Base-by-base conservation (phyloP, 2,329 filamentous ascomycete species). In the Xylaria sp. region DNA sequence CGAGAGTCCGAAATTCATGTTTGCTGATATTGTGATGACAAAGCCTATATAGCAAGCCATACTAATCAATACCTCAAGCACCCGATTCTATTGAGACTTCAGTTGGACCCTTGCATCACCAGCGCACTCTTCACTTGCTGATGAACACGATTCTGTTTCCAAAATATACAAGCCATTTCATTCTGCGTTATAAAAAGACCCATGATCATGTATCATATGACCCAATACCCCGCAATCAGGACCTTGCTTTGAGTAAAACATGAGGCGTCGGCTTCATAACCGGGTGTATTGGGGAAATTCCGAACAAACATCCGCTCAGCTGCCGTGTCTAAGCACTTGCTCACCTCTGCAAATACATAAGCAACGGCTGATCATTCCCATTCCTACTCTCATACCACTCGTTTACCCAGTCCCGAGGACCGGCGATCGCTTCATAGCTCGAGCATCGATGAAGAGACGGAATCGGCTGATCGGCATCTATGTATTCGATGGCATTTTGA, bases 271-370 rank as follows among this genome's bases (percentile, higher is more conserved):
- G 20, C 57, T 52, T 54, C 12, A 39, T 20, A 41, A 15, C 18
- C 50, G 50, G 65, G 25, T 56, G 39, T 55, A 28, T 59, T 9
- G 48, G 25, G 61, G 66, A 68, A 60, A 62, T 62, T 63, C 66
- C 66, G 63, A 69, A 61, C 37, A 39, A 61, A 66, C 46, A 4
- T 66, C 63, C 66, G 57, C 20, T 31, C 39, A 62, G 63, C 46
- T 63, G 51, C 51, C 15, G 41, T 23, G 10, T 18, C 2, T n/a
- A 23, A 18, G 48, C 39, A 1, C 23, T 39, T 48, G n/a, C 25
- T 46, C 51, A 25, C n/a, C 44, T 46, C 51, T 44, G 51, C n/a
- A 58, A 34, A 7, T n/a, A 46, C 31, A 46, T 28, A 20, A 6
- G 20, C 41, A 25, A 37, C 48, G 13, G 34, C 10, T 12, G 0